Evolutionary conservation across 805 yeast genomes (phyloP), one percentile per base, ranked within the genome.

Genomic region (Suhomyces kilbournensis): DNA sequence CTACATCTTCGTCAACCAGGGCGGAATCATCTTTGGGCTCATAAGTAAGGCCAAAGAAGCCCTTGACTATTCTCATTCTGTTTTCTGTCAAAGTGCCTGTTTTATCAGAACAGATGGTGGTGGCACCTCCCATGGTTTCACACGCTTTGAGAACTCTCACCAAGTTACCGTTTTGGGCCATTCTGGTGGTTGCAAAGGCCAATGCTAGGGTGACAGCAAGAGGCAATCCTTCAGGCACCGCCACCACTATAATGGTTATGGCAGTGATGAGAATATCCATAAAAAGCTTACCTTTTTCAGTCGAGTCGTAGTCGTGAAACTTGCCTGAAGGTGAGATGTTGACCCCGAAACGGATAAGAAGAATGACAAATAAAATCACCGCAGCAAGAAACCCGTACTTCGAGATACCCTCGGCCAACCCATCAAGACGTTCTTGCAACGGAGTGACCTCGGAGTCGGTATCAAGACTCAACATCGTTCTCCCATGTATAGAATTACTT

Each of bases 141-240:
- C 99, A 94, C 45, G 96, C 86, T 63, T 85, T 86, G 59, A 94
- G 76, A 8, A 90, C 96, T 61, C 99, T 84, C n/a, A 94, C 99
- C 62, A 94, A 76, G 67, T 93, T 93, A 57, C 96, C 96, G 68
- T 94, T 97, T 67, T 88, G 88, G 19, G 96, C 91, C 99, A 94
- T 94, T 70, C 98, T 82, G 8, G 97, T 92, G 2, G 99, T 94
- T 2, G 99, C 99, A 75, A 94, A 94, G 0, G 99, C 99, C 59
- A 94, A 76, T 0, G 99, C 97, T 46, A 94, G 77, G 1, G 99
- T 94, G 15, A 94, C 99, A 2, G 99, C 99, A 52, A 94, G 76
- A 1, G 99, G 99, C 52, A 94, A 79, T 56, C 99, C 99, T 72
- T 94, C 99, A 3, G 99, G 99, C n/a, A 94, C 97, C 0, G 99